Percentiles rank a stretch among this genome's conserved stretches.
phyloP scores from a whole-genome alignment of 768 basidiomycete genomes.

The Arthromyces matolae region DNA sequence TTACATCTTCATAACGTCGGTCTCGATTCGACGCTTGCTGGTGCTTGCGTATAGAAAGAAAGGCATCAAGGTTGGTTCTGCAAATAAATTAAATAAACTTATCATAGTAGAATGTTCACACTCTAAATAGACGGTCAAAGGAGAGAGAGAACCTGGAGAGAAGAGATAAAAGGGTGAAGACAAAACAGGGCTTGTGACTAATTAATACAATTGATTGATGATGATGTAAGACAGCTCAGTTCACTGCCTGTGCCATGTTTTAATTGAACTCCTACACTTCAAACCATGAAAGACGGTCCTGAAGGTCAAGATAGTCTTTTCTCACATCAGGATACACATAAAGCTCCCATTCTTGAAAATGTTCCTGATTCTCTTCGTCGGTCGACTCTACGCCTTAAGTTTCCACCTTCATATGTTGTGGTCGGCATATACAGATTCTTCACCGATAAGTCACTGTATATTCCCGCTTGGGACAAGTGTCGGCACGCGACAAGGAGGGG shows the following conservation, averaged over 20 bases:
- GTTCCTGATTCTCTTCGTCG: conserved; percentile 46
- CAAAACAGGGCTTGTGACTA: conserved; percentile 8
- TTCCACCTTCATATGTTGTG: conserved; percentile 79
- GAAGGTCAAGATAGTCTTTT: conserved; percentile 33
- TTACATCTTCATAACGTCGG: conserved; percentile 99
- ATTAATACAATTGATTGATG: not conserved
- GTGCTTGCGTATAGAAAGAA: conserved; percentile 67
- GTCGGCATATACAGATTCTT: conserved; percentile 83
- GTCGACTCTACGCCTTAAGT: conserved; percentile 61
- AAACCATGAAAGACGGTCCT: conserved; percentile 20
- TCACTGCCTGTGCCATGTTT: too few relatives aligned
- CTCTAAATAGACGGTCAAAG: too few relatives aligned
- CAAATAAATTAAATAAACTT: conserved; percentile 31
- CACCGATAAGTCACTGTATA: conserved; percentile 65
- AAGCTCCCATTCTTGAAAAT: conserved; percentile 17
- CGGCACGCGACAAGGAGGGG: conserved; percentile 74
- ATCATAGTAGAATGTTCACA: conserved; percentile 63
- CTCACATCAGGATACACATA: conserved; percentile 6
- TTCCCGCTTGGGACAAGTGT: conserved; percentile 84
- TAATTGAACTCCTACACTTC: too few relatives aligned
- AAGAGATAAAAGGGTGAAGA: conserved; percentile 2
- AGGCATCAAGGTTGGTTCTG: conserved; percentile 10
- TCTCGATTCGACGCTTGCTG: conserved; percentile 91
- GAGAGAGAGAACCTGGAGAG: conserved; percentile 1
- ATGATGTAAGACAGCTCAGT: too few relatives aligned